phyloP scores from a whole-genome alignment of 345 rosid genomes.

The thale cress (Arabidopsis thaliana) region DNA sequence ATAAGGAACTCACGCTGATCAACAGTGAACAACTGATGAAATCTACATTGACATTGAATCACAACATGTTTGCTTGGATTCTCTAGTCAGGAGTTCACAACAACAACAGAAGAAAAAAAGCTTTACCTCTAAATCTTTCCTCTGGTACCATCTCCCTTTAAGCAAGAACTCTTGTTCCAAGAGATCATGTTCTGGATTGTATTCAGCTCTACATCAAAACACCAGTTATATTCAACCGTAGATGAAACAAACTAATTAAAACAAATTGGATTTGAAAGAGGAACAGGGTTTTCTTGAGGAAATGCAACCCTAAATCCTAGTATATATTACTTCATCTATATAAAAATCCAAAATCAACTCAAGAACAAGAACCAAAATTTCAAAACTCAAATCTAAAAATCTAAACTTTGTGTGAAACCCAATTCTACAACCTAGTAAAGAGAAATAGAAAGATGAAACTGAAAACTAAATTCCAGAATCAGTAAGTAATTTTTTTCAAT shows the following conservation, averaged over 20 bases:
- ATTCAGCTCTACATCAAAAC: conserved; percentile 79
- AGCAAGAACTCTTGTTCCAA: conserved; percentile 85
- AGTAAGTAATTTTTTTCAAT: neutral
- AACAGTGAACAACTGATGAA: neutral
- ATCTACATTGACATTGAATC: neutral
- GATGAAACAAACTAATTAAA: conserved; percentile 14
- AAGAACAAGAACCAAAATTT: neutral
- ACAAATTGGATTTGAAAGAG: neutral
- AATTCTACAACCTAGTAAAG: conserved; percentile 32
- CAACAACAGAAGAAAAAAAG: conserved; percentile 38
- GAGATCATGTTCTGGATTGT: conserved; percentile 68
- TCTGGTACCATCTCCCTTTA: conserved; percentile 87
- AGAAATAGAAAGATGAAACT: neutral
- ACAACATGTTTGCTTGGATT: neutral
- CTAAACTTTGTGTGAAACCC: neutral
- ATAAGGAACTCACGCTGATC: neutral
- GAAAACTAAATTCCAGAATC: conserved; percentile 7
- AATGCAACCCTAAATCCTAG: conserved; percentile 15
- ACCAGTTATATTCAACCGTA: conserved; percentile 1
- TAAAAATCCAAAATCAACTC: conserved; percentile 7
- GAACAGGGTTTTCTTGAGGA: neutral
- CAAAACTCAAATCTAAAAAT: conserved; percentile 25
- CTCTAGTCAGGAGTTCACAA: neutral
- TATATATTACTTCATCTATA: neutral
- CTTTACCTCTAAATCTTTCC: conserved; percentile 88